A percentile compares a stretch with the other conserved stretches of the same genome.
phyloP scores from a whole-genome alignment of 2,329 filamentous ascomycete species.

The Stromatinia cepivora region DNA sequence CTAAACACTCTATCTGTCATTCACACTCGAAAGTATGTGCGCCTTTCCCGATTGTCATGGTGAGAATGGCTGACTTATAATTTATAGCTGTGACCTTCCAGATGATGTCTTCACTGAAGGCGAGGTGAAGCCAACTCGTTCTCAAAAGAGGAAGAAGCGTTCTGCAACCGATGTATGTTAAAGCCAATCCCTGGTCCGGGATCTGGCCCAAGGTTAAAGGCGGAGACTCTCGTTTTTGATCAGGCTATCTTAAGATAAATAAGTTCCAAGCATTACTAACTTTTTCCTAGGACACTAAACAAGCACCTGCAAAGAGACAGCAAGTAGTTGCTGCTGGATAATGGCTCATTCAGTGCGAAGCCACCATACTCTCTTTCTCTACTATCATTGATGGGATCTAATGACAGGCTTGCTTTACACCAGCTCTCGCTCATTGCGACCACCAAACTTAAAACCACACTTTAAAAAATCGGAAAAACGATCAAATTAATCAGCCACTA shows the following conservation, averaged over 20 bases:
- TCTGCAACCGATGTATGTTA: constrained; percentile 37
- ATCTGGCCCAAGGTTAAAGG: constrained; percentile 23
- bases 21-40: constrained; percentile 76
- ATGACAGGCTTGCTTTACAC: constrained; percentile 32
- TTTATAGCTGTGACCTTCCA: constrained; percentile 75
- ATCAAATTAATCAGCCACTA: constrained; percentile 14
- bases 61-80: constrained; percentile 32
- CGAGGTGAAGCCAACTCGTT: constrained; percentile 64
- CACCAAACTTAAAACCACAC: not conserved
- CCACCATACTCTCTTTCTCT: constrained; percentile 28
- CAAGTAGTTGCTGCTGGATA: constrained; percentile 40
- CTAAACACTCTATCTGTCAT: constrained; percentile 73
- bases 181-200: constrained; percentile 22
- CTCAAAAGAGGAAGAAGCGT: constrained; percentile 41
- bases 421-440: constrained; percentile 12
- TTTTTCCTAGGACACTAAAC: constrained; percentile 33
- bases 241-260: constrained; percentile 9
- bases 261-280: constrained; percentile 30
- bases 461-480: constrained; percentile 6
- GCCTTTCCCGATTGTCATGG: not conserved
- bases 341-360: constrained; percentile 38
- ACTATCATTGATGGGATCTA: constrained; percentile 38
- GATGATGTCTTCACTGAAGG: constrained; percentile 84
- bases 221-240: constrained; percentile 21
- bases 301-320: constrained; percentile 40